Conservation (phyloP, 2,329 filamentous ascomycete species). For the Pseudocercospora vitis region DNA sequence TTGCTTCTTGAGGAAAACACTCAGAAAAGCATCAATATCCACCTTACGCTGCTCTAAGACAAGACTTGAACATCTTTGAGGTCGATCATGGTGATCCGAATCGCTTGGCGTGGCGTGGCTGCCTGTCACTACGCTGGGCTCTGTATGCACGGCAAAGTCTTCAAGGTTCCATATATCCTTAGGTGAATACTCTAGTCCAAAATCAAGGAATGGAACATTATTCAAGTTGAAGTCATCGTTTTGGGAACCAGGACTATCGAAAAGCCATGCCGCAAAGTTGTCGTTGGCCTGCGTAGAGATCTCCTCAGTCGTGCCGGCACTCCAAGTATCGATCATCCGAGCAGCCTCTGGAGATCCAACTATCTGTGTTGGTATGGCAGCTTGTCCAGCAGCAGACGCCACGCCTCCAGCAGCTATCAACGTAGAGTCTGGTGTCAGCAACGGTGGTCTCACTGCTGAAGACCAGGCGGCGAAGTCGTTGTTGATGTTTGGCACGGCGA, state of each 20-base stretch:
- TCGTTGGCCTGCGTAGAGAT: constrained; percentile 23
- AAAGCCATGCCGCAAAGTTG: constrained; percentile 33
- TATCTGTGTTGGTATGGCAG: constrained; percentile 1
- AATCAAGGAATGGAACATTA: constrained; percentile 31
- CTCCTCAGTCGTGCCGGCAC: constrained; percentile 3
- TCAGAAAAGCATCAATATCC: constrained; percentile 12
- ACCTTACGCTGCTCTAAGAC: constrained; percentile 14
- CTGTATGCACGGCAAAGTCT: constrained; percentile 10
- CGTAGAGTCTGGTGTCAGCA: constrained; percentile 15
- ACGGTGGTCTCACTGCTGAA: constrained; percentile 2
- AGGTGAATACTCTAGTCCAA: constrained; percentile 29
- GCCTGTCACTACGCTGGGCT: constrained; percentile 8
- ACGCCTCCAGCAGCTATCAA: background rate
- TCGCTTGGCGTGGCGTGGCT: constrained; percentile 11
- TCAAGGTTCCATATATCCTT: constrained; percentile 27
- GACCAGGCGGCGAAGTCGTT: constrained; percentile 6
- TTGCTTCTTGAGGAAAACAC: constrained; percentile 17
- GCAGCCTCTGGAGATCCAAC: background rate
- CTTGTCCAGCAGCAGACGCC: background rate
- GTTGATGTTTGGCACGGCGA: background rate
- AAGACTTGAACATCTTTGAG: background rate
- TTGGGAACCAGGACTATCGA: constrained; percentile 31
- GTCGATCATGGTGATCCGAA: constrained; percentile 3
- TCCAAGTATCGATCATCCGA: constrained; percentile 3
- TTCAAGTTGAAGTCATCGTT: constrained; percentile 29